Evolutionary conservation across 768 basidiomycete genomes (phyloP).

Genomic region (Tulasnella sp.): DNA sequence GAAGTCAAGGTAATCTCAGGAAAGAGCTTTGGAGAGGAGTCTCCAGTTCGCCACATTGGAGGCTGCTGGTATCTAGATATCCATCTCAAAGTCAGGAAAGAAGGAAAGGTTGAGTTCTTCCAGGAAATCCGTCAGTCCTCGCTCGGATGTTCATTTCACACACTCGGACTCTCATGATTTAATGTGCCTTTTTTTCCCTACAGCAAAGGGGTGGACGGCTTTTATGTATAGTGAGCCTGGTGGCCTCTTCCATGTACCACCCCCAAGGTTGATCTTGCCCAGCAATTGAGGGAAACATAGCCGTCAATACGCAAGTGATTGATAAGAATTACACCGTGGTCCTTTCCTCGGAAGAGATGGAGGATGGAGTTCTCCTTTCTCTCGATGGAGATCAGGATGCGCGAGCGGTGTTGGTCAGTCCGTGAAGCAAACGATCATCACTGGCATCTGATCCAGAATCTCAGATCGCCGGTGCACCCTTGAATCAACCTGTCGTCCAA

Average conservation of each 20-base stretch:
- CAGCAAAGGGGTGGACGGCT: slow-evolving; percentile 78
- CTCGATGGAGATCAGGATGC: slow-evolving; percentile 48
- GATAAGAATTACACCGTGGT: slow-evolving; percentile 70
- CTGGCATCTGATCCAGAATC: slow-evolving; percentile 9
- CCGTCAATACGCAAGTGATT: slow-evolving; percentile 41
- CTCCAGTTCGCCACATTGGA: slow-evolving; percentile 80
- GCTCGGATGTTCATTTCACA: background rate
- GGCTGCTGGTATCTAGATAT: slow-evolving; percentile 92
- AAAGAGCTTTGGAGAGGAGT: slow-evolving; percentile 71
- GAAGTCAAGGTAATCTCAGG: slow-evolving; percentile 82
- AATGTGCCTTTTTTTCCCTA: background rate
- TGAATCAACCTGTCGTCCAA: slow-evolving; percentile 80
- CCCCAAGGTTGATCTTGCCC: background rate
- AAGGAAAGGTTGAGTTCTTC: slow-evolving; percentile 46
- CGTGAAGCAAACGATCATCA: background rate
- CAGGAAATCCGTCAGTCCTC: slow-evolving; percentile 62
- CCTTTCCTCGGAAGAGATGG: slow-evolving; percentile 44
- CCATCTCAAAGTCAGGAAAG: slow-evolving; percentile 34
- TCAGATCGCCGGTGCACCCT: slow-evolving; percentile 74
- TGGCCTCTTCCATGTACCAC: background rate
- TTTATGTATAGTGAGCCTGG: slow-evolving; percentile 66
- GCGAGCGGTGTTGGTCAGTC: slow-evolving; percentile 58
- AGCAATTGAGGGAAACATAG: slow-evolving; percentile 40
- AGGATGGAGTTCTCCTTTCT: slow-evolving; percentile 55
- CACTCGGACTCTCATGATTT: background rate